Evolutionary conservation across 108 stramenopile species (phyloP).

Genomic region (Nitzschia sp.): DNA sequence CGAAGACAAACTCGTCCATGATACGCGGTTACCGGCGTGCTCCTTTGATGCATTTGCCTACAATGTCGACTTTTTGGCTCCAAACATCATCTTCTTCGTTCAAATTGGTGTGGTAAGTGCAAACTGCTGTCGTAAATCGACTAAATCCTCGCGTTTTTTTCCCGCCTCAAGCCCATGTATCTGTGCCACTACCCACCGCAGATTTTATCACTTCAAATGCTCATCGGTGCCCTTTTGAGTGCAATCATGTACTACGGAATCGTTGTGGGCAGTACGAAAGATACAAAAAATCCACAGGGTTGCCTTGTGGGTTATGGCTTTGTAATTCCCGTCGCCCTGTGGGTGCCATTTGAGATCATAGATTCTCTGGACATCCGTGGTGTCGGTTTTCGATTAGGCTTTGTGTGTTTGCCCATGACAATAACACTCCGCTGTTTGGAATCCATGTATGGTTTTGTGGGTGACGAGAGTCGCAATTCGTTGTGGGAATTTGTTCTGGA

Average conservation of each 20-base stretch:
- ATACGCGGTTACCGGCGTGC: neutral
- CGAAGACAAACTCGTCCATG: neutral
- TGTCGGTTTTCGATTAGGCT: conserved; percentile 3
- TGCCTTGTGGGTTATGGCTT: conserved; percentile 21
- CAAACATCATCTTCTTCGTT: conserved; percentile 10
- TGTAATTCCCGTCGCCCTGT: conserved; percentile 10
- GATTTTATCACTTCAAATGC: conserved; percentile 12
- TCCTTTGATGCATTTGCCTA: neutral
- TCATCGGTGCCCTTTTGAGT: neutral
- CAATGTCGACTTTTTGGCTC: conserved; percentile 8
- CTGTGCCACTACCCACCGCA: neutral
- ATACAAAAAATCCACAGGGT: conserved; percentile 2
- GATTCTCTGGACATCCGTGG: conserved; percentile 16
- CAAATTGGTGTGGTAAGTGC: conserved; percentile 8
- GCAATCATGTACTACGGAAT: conserved; percentile 15
- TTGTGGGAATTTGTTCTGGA: conserved; percentile 4
- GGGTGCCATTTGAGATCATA: conserved; percentile 8
- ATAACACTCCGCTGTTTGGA: conserved; percentile 15
- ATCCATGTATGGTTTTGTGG: conserved; percentile 15
- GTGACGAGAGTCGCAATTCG: neutral
- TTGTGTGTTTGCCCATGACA: conserved; percentile 13
- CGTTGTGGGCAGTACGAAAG: neutral
- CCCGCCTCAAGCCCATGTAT: conserved; percentile 1
- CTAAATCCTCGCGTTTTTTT: too few relatives aligned
- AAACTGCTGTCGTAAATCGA: too few relatives aligned